Evolutionary conservation across 257 asterid genomes (phyloP).

Genomic region (Nicotiana noctiflora): DNA sequence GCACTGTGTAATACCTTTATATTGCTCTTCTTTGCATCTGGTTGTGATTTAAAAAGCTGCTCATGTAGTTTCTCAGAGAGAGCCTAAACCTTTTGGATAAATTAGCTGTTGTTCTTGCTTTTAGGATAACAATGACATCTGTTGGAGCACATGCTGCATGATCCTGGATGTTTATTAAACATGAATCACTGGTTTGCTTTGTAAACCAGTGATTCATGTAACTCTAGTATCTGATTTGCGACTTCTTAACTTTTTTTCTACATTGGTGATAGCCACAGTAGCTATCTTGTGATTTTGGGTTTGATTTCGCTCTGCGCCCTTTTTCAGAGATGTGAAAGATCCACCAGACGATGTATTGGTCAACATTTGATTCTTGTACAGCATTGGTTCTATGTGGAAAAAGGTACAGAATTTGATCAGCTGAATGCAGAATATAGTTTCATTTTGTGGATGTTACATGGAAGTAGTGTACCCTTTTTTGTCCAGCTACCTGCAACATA

Average conservation of each 20-base stretch:
- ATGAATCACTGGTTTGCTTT: not conserved
- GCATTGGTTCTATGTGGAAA: not conserved
- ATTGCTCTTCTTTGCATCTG: not conserved
- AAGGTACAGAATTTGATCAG: not conserved
- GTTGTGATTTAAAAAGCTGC: not conserved
- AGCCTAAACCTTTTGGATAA: not conserved
- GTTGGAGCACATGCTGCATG: not conserved
- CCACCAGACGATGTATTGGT: not conserved
- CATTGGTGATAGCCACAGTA: no score
- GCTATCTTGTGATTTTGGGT: not conserved
- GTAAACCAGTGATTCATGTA: not conserved
- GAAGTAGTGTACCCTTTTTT: not conserved
- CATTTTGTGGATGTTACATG: not conserved
- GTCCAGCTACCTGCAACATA: not conserved
- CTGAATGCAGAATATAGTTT: not conserved
- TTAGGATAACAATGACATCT: not conserved
- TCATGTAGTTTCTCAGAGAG: not conserved
- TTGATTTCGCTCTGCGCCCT: not conserved
- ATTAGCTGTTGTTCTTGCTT: not conserved
- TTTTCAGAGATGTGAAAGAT: not conserved
- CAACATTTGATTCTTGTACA: not conserved
- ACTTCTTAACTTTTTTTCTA: not conserved
- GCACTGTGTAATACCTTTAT: not conserved
- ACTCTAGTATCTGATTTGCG: not conserved
- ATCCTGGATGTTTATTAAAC: not conserved